These are phyloP conservation scores for Penicillium janthinellum DNA, from an alignment of 2,329 filamentous ascomycete species.

Conservation along the genomic window DNA sequence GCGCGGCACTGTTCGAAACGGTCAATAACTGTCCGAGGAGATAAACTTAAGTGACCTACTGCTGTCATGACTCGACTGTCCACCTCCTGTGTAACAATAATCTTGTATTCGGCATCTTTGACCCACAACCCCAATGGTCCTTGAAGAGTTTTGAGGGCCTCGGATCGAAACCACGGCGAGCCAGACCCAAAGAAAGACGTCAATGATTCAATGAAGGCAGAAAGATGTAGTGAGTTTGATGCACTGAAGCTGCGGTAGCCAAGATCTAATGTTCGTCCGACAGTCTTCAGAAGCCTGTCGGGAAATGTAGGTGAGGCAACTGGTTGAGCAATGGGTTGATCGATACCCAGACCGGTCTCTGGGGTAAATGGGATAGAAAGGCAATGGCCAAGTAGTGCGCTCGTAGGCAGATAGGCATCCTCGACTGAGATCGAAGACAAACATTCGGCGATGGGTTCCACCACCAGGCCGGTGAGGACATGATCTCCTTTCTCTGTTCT, in stretches of 20 bases:
- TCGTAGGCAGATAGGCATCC: slow-evolving; percentile 39
- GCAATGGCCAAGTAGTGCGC: slow-evolving; percentile 36
- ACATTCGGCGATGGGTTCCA: slow-evolving; percentile 69
- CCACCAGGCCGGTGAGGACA: slow-evolving; percentile 64
- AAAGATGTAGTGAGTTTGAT: slow-evolving; percentile 43
- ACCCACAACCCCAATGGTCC: slow-evolving; percentile 38
- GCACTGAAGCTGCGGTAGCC: slow-evolving; percentile 55
- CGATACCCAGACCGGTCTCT: slow-evolving; percentile 11
- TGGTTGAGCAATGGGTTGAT: slow-evolving; percentile 6
- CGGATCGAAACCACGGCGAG: slow-evolving; percentile 54
- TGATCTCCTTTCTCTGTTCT: slow-evolving; percentile 67
- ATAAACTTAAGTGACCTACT: slow-evolving; percentile 30
- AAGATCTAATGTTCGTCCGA: slow-evolving; percentile 55
- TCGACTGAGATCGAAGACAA: slow-evolving; percentile 41
- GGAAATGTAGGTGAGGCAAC: slow-evolving; percentile 20
- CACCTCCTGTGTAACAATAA: slow-evolving; percentile 30
- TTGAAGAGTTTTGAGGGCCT: slow-evolving; percentile 63
- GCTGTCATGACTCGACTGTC: slow-evolving; percentile 38
- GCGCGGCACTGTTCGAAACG: slow-evolving; percentile 31
- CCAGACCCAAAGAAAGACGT: slow-evolving; percentile 56
- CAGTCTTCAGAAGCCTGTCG: slow-evolving; percentile 65
- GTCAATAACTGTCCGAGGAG: slow-evolving; percentile 23
- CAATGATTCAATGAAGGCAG: slow-evolving; percentile 57
- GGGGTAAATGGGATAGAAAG: slow-evolving; percentile 38
- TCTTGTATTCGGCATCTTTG: slow-evolving; percentile 32